Base-by-base conservation (phyloP, 768 basidiomycete genomes). In the Suillus brevipes region DNA sequence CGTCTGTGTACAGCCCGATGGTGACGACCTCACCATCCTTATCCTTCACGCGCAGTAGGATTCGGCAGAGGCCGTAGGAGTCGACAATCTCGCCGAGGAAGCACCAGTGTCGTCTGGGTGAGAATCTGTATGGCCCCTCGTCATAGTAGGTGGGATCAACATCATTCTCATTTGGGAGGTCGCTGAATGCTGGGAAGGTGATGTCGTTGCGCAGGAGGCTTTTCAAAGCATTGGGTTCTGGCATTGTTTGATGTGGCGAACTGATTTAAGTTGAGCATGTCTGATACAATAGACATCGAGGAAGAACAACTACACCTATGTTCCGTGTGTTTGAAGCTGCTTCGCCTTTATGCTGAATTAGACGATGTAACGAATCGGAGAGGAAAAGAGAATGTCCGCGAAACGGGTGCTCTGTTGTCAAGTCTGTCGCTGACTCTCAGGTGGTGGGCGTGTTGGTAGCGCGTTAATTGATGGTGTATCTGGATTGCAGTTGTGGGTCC, bases 71-170 rank as follows among this genome's bases (percentile, higher is more conserved):
- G 2, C 68, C 67, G n/a, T 72, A 43, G 10, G n/a, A 25, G 42
- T 52, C 56, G 14, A 71, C 65, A 42, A 78, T 76, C 59, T 78
- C 74, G 7, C 71, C 75, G 7, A 78, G 68, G 42, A 78, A 69
- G 62, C 78, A 78, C 76, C 77, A 77, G 65, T 75, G 78, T 36
- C 64, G 68, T 45, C 60, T 64, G 5, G 72, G 72, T 37, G 47
- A 20, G 28, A 42, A 59, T 10, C 18, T 18, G 2, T 7, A 12
- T 7, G 18, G 10, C 12, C 25, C 28, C 18, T 42, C 18, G 6
- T 31, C 28, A 12, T 42, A 59, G 40, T 42, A n/a, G 2, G 65
- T 28, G 2, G 62, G 12, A 60, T 75, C 67, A 42, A 69, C 49
- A 25, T 65, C 67, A 37, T 73, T 40, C 49, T 77, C 76, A 14